Percentiles rank a stretch among this genome's conserved stretches.
Conservation (phyloP, 2,329 filamentous ascomycete genomes). For the Cladosporium sp. region DNA sequence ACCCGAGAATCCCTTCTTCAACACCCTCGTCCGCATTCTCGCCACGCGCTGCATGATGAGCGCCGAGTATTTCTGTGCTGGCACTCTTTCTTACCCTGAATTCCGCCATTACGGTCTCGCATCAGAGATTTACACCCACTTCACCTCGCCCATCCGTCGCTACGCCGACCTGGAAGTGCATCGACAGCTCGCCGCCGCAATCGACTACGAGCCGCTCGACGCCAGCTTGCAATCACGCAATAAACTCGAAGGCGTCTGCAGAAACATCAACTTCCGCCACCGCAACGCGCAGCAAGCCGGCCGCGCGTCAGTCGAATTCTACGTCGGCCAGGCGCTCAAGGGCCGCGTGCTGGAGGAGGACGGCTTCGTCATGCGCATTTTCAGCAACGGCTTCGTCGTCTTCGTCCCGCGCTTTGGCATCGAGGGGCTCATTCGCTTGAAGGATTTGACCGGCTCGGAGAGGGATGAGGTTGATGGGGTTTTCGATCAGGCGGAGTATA, state of each 20-base stretch:
- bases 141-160: constrained; percentile 92
- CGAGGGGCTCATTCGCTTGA: constrained; percentile 80
- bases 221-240: constrained; percentile 73
- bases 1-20: constrained; percentile 84
- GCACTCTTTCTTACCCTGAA: constrained; percentile 85
- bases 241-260: constrained; percentile 88
- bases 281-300: constrained; percentile 96
- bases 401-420: constrained; percentile 95
- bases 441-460: constrained; percentile 60
- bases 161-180: constrained; percentile 97
- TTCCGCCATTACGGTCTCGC: constrained; percentile 97
- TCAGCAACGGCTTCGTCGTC: constrained; percentile 95
- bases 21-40: constrained; percentile 94
- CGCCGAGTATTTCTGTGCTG: constrained; percentile 95
- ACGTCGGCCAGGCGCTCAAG: constrained; percentile 93
- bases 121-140: constrained; percentile 96
- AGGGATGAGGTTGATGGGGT: constrained; percentile 69
- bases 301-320: constrained; percentile 92
- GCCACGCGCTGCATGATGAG: constrained; percentile 99
- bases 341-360: constrained; percentile 72
- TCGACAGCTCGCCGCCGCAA: constrained; percentile 88
- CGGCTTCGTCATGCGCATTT: constrained; percentile 94
- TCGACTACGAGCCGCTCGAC: constrained; percentile 85
- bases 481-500: constrained; percentile 84
- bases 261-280: constrained; percentile 96